Conservation (phyloP, 2,329 filamentous ascomycete genomes). For the Penicillium occitanis region DNA sequence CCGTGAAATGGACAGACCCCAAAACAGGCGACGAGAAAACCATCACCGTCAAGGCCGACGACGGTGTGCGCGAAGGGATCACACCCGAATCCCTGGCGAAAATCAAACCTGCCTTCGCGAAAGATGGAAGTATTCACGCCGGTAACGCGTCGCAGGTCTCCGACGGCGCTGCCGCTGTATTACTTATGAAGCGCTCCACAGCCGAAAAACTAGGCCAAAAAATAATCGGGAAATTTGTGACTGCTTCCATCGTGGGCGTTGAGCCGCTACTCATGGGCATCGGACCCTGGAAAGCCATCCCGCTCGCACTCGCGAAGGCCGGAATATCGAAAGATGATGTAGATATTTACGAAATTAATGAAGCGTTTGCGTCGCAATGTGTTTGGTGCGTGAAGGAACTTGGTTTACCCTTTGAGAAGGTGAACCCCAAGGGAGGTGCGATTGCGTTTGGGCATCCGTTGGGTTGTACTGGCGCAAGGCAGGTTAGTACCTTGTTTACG, state of each 20-base stretch:
- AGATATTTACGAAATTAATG: constrained; percentile 98
- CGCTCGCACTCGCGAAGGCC: constrained; percentile 82
- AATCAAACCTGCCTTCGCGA: constrained; percentile 85
- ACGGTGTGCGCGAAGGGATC: constrained; percentile 81
- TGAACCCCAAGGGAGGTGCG: constrained; percentile 95
- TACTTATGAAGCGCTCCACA: constrained; percentile 91
- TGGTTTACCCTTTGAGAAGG: constrained; percentile 76
- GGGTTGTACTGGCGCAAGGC: constrained; percentile 89
- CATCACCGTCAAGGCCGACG: constrained; percentile 80
- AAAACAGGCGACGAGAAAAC: constrained; percentile 84
- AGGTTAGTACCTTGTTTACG: constrained; percentile 87
- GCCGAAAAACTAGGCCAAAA: constrained; percentile 84
- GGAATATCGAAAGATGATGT: constrained; percentile 86
- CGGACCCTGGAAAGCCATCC: constrained; percentile 94
- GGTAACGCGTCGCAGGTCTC: constrained; percentile 96
- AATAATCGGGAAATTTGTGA: constrained; percentile 89
- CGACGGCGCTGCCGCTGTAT: constrained; percentile 90
- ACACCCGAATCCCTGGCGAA: constrained; percentile 86
- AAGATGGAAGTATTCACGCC: constrained; percentile 90
- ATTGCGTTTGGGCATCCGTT: constrained; percentile 96
- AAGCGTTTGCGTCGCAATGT: constrained; percentile 95
- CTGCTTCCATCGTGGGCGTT: constrained; percentile 82
- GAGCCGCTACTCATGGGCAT: constrained; percentile 93
- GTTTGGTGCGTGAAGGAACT: constrained; percentile 91
- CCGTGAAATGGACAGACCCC: constrained; percentile 82